Base-by-base conservation (phyloP, 1,284 basidiomycete genomes). In the Vanrija pseudolonga region DNA sequence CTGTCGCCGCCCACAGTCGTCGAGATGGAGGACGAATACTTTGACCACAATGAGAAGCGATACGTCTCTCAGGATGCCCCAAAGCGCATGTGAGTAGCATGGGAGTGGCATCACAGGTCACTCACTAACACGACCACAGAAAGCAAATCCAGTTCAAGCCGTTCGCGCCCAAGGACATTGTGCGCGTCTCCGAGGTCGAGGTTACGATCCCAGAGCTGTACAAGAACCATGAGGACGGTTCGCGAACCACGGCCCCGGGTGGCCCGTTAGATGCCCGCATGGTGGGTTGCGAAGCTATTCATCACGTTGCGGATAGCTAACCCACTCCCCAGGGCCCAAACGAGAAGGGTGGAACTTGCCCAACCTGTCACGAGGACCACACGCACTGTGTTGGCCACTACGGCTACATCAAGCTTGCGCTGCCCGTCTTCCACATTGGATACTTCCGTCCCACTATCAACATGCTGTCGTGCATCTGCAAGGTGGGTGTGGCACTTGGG, bases 381-480 rank as follows among this genome's bases (percentile, higher is more conserved):
- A 89, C 93, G 3, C 92, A 97, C 63, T 99, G 96, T 73, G 94
- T 98, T 6, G 96, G 96, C 1, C 94, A 98, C 76, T 97, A 95
- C 74, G 94, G 93, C 7, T 96, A 95, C 77, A 94, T 97, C 79
- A 95, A 95, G 76, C 84, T 98, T 37, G 86, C 89, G 28, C 85
- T 99, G 14, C 95, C 95, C 0, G 94, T 98, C 14, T 98, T 98
- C 71, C 94, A 98, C 72, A 91, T 98, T 60, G 96, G 96, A 15
- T 99, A 92, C 79, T 97, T 98, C 80, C 92, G 94, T 70, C 92
- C 97, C 60, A 90, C 88, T 14, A 91, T 98, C 56, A 84, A 84
- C 45, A 90, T 98, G 65, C 81, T 98, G 0, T 96, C 98, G 73
- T 89, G 89, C 68, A 92, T 97, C 65, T 98, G 94, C 83, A 98